Evolutionary conservation across 257 asterid species (phyloP).

Genomic region (Vinca minor): DNA sequence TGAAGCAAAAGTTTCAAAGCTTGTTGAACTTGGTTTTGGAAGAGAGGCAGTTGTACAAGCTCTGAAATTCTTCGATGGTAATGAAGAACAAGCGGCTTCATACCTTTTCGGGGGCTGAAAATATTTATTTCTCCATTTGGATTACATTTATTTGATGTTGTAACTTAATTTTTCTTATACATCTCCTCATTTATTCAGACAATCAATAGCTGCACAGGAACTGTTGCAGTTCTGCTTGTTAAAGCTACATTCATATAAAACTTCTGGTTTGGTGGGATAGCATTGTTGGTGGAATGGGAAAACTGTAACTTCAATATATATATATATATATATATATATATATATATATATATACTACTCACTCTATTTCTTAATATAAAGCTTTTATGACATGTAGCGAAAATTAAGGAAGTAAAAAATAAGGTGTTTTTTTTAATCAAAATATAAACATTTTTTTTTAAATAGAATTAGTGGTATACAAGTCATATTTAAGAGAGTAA

Average conservation of each 20-base stretch:
- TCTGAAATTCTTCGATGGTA: slow-evolving; percentile 67
- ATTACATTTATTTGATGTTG: neutral
- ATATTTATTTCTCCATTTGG: neutral
- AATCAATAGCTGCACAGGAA: too few relatives aligned
- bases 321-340: too few relatives aligned
- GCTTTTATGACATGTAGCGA: too few relatives aligned
- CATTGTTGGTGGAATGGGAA: neutral
- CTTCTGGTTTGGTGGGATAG: neutral
- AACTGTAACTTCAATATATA: neutral
- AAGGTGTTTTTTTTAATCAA: too few relatives aligned
- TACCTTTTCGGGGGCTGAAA: slow-evolving; percentile 84
- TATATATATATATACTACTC: too few relatives aligned
- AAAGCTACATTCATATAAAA: too few relatives aligned
- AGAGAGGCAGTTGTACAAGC: slow-evolving; percentile 84
- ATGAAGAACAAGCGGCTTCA: slow-evolving; percentile 90
- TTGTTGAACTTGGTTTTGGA: slow-evolving; percentile 89
- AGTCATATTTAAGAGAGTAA: too few relatives aligned
- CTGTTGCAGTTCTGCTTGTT: too few relatives aligned
- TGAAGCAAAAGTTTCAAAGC: slow-evolving; percentile 83
- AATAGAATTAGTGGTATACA: too few relatives aligned
- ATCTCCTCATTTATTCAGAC: neutral
- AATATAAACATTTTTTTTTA: too few relatives aligned
- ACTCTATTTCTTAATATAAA: too few relatives aligned
- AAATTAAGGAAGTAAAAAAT: too few relatives aligned
- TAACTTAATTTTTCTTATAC: neutral